Conservation (phyloP, 1,284 basidiomycete genomes). For the Puccinia brachypodii region DNA sequence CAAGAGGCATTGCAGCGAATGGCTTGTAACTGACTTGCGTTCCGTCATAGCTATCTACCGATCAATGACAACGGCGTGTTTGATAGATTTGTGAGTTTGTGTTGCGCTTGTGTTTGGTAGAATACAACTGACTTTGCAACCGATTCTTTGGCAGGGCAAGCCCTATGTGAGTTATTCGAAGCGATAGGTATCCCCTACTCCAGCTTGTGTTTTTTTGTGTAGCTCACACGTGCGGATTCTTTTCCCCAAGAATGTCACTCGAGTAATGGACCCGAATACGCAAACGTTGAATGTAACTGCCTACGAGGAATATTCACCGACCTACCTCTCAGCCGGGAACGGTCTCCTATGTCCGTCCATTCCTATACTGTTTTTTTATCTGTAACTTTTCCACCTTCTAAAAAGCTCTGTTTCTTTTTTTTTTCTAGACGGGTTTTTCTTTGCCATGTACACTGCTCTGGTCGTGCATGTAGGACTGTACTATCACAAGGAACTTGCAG, state of each 20-base stretch:
- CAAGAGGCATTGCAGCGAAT: background rate
- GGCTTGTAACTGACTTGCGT: background rate
- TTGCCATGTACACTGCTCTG: conserved; percentile 34
- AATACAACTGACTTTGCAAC: background rate
- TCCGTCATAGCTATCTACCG: conserved; percentile 15
- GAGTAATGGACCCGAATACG: conserved; percentile 34
- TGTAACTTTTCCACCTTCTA: background rate
- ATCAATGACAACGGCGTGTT: conserved; percentile 44
- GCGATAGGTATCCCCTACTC: background rate
- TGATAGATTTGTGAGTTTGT: conserved; percentile 45
- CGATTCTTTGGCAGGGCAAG: conserved; percentile 9
- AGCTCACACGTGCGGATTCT: background rate
- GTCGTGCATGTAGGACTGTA: conserved; percentile 38
- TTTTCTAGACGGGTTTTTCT: conserved; percentile 35
- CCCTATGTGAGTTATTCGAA: conserved; percentile 15
- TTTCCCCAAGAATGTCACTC: conserved; percentile 39
- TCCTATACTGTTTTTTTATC: background rate
- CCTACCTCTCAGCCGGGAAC: conserved; percentile 43
- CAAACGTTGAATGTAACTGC: conserved; percentile 30
- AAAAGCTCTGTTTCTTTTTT: background rate
- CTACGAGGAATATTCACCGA: conserved; percentile 40
- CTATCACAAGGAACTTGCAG: conserved; percentile 37
- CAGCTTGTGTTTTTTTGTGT: background rate
- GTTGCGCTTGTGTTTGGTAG: background rate
- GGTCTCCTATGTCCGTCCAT: conserved; percentile 23